Conservation (phyloP, 805 yeast genomes). For the Ogataea wickerhamii region DNA sequence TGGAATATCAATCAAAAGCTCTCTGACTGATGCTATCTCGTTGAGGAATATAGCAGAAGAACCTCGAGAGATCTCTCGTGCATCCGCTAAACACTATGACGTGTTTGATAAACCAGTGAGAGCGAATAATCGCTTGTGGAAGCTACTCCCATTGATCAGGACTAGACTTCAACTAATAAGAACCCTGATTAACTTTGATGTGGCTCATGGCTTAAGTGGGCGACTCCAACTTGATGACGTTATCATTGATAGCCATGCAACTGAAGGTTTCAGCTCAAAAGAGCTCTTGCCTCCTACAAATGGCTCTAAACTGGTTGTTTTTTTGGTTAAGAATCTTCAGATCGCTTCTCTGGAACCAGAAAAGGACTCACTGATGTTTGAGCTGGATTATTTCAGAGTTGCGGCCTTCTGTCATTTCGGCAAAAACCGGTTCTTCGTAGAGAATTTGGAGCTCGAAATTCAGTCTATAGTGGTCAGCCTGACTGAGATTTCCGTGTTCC, state of each 20-base stretch:
- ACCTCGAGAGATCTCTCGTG: neutral
- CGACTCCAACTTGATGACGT: constrained; percentile 24
- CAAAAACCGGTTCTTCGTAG: constrained; percentile 6
- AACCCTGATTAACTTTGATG: constrained; percentile 12
- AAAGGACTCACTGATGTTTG: constrained; percentile 10
- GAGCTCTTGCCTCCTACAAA: constrained; percentile 3
- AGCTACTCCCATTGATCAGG: constrained; percentile 21
- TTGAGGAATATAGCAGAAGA: neutral
- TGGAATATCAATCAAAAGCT: constrained; percentile 13
- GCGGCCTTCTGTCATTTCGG: constrained; percentile 10
- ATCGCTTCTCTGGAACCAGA: constrained; percentile 14
- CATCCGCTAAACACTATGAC: neutral
- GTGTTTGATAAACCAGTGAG: neutral
- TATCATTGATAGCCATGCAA: constrained; percentile 25
- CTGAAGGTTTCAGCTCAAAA: constrained; percentile 22
- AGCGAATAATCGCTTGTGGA: constrained; percentile 1
- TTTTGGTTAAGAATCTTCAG: constrained; percentile 22
- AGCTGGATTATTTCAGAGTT: constrained; percentile 16
- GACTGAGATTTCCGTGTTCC: constrained; percentile 12
- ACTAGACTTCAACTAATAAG: constrained; percentile 25
- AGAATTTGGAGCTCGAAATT: constrained; percentile 6
- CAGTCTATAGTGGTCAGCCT: constrained; percentile 14
- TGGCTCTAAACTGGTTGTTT: constrained; percentile 16
- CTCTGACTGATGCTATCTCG: constrained; percentile 15
- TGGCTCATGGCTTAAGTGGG: constrained; percentile 12